Base-by-base conservation (phyloP, 129 eudicot genomes). In the Tagetes patula region DNA sequence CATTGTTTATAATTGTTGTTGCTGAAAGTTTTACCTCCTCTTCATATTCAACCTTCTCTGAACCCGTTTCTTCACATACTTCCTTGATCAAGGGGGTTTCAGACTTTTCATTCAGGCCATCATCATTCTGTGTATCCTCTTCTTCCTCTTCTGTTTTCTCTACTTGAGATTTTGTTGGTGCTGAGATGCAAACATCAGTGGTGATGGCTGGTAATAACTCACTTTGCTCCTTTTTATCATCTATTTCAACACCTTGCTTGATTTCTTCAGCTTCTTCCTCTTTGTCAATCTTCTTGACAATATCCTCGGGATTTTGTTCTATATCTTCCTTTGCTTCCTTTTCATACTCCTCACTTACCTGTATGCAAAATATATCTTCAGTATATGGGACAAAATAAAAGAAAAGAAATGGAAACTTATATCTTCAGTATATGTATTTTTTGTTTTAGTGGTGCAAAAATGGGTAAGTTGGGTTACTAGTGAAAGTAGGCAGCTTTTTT, bases 181-280 rank as follows among this genome's bases (percentile, higher is more conserved):
- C 2, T 42, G 62, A 9, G 48, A 68, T 68, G 67, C 53, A 27
- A 65, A n/a, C 72, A 50, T 75, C 65, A 64, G 38, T 31, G 39
- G 36, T 62, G 39, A 7, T 20, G 3, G 40, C 11, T 9, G 55
- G 50, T 34, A 38, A 31, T 36, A 75, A 5, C 5, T 50, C 50
- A 11, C 42, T n/a, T 53, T 59, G 34, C 4, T 73, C 74, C n/a
- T 7, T 46, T 45, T 58, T 49, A 6, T 77, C 75, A 60, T 71
- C 76, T 33, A 3, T 60, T 49, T 50, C 70, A 11, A 11, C 37
- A 46, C 82, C 9, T 41, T n/a, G 73, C 40, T 30, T 48, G 53
- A 50, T 69, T 62, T 40, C 80, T 69, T 50, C 77, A n/a, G 53
- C 66, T 68, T 52, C 64, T 43, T 63, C 69, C 27, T 74, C 70